Percentiles rank a stretch among this genome's conserved stretches.
Conservation (phyloP, 2,329 filamentous ascomycete genomes). For the Aspergillus brasiliensis region DNA sequence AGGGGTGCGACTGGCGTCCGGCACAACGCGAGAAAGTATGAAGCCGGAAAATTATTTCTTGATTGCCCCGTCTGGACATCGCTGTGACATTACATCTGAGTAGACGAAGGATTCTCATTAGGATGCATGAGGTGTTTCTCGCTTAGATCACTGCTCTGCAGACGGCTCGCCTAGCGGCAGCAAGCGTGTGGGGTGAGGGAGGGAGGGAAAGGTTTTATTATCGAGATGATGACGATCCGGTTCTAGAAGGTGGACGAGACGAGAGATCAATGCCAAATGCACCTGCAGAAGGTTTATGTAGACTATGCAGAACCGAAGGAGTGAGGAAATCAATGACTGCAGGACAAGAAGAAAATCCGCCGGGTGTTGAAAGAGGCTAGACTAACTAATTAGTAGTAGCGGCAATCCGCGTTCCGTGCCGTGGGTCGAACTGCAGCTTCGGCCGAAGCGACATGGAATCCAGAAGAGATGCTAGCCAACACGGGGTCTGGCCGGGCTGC, state of each 20-base stretch:
- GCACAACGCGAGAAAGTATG: slow-evolving; percentile 34
- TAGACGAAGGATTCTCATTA: neutral
- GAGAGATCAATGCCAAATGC: too few species aligned
- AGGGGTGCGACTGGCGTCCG: slow-evolving; percentile 9
- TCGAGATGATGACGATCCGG: too few species aligned
- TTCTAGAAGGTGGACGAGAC: too few species aligned
- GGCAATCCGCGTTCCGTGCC: neutral
- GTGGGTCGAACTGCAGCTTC: neutral
- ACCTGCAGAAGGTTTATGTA: too few species aligned
- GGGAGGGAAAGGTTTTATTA: too few species aligned
- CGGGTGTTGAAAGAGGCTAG: too few species aligned
- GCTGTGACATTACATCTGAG: slow-evolving; percentile 35
- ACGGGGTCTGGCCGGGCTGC: neutral
- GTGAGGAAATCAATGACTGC: too few species aligned
- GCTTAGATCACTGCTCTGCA: neutral
- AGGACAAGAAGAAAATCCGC: too few species aligned
- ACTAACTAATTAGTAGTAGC: too few species aligned
- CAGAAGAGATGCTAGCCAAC: neutral
- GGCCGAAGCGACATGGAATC: neutral
- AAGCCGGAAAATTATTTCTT: slow-evolving; percentile 48
- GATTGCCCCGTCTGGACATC: slow-evolving; percentile 43
- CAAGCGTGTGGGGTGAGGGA: too few species aligned
- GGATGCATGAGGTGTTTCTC: neutral
- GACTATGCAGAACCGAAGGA: too few species aligned
- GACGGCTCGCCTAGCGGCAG: too few species aligned